Percentiles rank a stretch among this genome's conserved stretches.
These are phyloP conservation scores for Mycena chlorophos DNA, from an alignment of 768 basidiomycete genomes.

Conservation along the genomic window DNA sequence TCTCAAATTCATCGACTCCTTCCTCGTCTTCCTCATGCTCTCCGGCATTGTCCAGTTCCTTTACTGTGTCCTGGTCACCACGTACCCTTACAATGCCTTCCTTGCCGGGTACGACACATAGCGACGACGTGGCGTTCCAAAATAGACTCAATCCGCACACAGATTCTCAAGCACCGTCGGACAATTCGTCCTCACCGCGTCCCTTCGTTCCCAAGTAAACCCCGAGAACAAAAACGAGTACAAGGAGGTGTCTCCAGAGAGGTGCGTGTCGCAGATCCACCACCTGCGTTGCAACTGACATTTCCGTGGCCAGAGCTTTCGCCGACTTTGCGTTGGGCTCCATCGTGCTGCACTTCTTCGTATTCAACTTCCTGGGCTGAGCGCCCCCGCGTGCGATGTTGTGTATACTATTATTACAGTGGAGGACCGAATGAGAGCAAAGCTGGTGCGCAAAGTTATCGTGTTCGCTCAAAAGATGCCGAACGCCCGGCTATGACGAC, in stretches of 20 bases:
- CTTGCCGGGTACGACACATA: constrained; percentile 95
- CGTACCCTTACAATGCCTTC: constrained; percentile 97
- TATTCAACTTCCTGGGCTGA: constrained; percentile 96
- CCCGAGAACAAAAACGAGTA: constrained; percentile 80
- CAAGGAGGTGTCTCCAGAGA: constrained; percentile 89
- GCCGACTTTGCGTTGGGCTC: constrained; percentile 96
- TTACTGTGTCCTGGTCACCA: constrained; percentile 89
- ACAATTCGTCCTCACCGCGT: constrained; percentile 94
- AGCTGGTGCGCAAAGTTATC: constrained; percentile 15
- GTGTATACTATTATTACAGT: constrained; percentile 14
- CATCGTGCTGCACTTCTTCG: constrained; percentile 95
- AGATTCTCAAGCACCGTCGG: constrained; percentile 94
- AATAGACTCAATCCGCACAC: neutral
- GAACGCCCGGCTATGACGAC: constrained; percentile 84
- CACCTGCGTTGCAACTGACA: neutral
- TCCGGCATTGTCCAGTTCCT: constrained; percentile 88
- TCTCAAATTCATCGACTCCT: constrained; percentile 92
- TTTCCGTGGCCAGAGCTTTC: constrained; percentile 70
- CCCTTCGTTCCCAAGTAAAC: constrained; percentile 89
- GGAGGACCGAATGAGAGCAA: constrained; percentile 10
- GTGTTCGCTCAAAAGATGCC: constrained; percentile 67
- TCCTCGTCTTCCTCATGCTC: constrained; percentile 88
- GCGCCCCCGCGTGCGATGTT: constrained; percentile 23
- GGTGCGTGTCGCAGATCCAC: constrained; percentile 46
- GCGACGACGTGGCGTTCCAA: constrained; percentile 30